Conservation (phyloP, 257 asterid species). For the Osmanthus fragrans region DNA sequence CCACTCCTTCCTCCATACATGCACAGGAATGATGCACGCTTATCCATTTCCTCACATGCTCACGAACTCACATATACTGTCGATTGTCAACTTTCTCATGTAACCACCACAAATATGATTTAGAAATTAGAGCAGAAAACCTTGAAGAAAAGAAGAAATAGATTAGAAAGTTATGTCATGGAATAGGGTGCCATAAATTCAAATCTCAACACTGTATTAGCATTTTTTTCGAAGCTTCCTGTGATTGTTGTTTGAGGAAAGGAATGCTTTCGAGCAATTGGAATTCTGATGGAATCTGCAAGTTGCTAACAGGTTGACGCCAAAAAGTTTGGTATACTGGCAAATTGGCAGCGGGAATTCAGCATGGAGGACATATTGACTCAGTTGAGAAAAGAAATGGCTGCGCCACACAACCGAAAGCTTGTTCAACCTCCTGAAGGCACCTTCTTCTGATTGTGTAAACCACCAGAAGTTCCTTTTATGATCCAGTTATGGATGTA, state of each 20-base stretch:
- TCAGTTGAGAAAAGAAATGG: constrained; percentile 64
- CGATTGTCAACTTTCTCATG: background rate
- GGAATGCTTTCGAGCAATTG: background rate
- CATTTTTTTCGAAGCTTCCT: background rate
- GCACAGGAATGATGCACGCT: background rate
- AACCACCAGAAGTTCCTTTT: background rate
- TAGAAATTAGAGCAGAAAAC: background rate
- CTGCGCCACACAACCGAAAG: constrained; percentile 56
- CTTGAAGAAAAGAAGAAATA: background rate
- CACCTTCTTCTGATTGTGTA: constrained; percentile 39
- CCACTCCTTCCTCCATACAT: background rate
- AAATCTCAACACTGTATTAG: background rate
- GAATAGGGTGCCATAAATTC: background rate
- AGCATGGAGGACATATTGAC: constrained; percentile 61
- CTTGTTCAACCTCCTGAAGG: constrained; percentile 70
- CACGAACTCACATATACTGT: background rate
- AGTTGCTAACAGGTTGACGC: constrained; percentile 43
- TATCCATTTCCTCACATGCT: background rate
- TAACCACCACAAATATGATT: background rate
- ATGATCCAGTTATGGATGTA: background rate
- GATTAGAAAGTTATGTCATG: background rate
- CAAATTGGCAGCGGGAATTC: constrained; percentile 55
- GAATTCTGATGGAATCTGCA: background rate
- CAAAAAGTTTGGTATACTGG: constrained; percentile 44
- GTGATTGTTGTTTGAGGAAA: background rate